These are phyloP conservation scores for Diaporthe longicolla DNA, from an alignment of 2,329 filamentous ascomycete species.

Conservation along the genomic window DNA sequence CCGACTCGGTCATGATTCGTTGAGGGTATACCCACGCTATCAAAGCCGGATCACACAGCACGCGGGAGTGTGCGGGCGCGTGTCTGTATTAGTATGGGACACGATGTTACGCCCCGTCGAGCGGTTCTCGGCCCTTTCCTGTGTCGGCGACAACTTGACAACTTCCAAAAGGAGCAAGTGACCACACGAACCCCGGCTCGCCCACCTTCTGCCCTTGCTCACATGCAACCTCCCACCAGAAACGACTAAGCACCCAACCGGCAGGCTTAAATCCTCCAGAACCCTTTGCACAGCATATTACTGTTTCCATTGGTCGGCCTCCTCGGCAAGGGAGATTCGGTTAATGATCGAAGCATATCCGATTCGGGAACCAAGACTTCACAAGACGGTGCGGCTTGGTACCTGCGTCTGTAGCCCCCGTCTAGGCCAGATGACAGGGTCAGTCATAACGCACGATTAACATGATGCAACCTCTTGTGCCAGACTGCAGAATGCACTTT, in stretches of 20 bases:
- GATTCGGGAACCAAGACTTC: conserved; percentile 23
- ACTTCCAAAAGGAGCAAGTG: conserved; percentile 37
- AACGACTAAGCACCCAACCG: conserved; percentile 16
- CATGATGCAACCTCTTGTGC: conserved; percentile 19
- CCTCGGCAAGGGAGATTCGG: conserved; percentile 12
- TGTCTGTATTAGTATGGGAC: conserved; percentile 30
- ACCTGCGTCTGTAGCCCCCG: conserved; percentile 16
- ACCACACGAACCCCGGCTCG: conserved; percentile 17
- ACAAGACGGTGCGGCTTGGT: conserved; percentile 19
- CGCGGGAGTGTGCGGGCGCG: conserved; percentile 20
- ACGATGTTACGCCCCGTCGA: conserved; percentile 23
- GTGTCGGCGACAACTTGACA: conserved; percentile 21
- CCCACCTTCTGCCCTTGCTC: conserved; percentile 11
- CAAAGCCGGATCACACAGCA: conserved; percentile 23
- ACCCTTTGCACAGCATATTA: background rate
- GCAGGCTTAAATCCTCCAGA: conserved; percentile 5
- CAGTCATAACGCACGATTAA: conserved; percentile 15
- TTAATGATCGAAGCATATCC: background rate
- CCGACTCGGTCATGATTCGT: conserved; percentile 22
- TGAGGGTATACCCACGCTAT: conserved; percentile 6
- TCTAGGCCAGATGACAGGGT: conserved; percentile 33
- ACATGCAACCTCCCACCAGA: conserved; percentile 25
- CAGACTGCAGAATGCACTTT: conserved; percentile 12
- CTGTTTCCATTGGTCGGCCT: conserved; percentile 5
- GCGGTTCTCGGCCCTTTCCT: conserved; percentile 23